Conservation (phyloP, 805 yeast species). For the Vanderwaltozyma yarrowii region DNA sequence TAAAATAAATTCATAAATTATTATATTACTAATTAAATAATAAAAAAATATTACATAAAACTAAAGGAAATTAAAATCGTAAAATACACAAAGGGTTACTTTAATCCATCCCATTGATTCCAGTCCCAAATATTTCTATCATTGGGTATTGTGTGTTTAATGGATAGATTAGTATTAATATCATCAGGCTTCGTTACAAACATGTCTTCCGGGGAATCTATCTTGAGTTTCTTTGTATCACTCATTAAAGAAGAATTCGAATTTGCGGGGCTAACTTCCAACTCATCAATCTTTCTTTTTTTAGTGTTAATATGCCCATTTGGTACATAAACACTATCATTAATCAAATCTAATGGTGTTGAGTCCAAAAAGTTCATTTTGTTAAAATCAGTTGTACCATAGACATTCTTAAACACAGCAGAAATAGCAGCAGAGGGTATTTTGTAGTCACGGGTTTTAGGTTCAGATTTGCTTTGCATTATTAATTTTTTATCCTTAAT, state of each 20-base stretch:
- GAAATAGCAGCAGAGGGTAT: constrained; percentile 16
- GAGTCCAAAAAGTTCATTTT: constrained; percentile 10
- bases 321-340: background rate
- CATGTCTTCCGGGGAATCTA: constrained; percentile 28
- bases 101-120: constrained; percentile 19
- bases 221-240: constrained; percentile 26
- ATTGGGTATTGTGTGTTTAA: background rate
- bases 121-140: constrained; percentile 24
- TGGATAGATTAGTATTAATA: constrained; percentile 1
- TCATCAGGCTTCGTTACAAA: constrained; percentile 12
- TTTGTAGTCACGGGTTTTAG: constrained; percentile 6
- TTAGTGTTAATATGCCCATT: constrained; percentile 5
- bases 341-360: constrained; percentile 2
- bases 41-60: background rate
- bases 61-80: background rate
- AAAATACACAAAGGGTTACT: background rate
- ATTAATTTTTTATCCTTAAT: constrained; percentile 20
- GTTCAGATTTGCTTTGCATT: constrained; percentile 19
- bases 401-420: constrained; percentile 16
- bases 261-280: constrained; percentile 13
- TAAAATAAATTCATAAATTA: too few relatives aligned
- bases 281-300: constrained; percentile 23
- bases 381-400: constrained; percentile 12
- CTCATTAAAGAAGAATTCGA: constrained; percentile 23
- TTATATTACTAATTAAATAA: background rate